Percentiles rank a stretch among this genome's conserved stretches.
Evolutionary conservation across 2,329 filamentous ascomycete genomes (phyloP).

Genomic region (Harringtonia lauricola): DNA sequence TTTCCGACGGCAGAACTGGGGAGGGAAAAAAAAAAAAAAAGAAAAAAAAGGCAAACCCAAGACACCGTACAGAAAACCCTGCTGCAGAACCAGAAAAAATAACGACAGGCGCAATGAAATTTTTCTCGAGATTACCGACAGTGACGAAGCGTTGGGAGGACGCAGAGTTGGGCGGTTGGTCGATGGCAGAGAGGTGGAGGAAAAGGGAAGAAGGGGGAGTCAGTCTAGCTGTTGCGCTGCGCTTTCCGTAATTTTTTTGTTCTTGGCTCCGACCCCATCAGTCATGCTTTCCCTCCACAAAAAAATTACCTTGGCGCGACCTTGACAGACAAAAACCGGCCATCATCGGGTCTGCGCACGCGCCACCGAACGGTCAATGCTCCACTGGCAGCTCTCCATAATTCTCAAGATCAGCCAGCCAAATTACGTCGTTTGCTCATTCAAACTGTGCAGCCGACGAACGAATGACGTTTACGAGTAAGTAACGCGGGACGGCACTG

Average conservation of each 20-base stretch:
- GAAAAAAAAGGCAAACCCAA: not conserved
- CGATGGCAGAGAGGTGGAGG: not conserved
- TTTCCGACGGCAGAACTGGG: too few species aligned
- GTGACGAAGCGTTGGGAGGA: too few species aligned
- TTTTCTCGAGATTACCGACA: too few species aligned
- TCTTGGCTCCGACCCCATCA: not conserved
- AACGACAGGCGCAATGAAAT: not conserved
- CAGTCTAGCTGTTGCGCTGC: not conserved
- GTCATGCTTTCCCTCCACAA: slow-evolving; percentile 1
- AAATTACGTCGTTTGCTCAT: too few species aligned
- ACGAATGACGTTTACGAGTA: too few species aligned
- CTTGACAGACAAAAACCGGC: not conserved
- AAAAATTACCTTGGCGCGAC: slow-evolving; percentile 1
- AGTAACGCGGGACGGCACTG: too few species aligned
- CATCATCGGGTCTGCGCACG: slow-evolving; percentile 1
- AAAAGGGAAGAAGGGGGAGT: not conserved
- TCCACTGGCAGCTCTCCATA: not conserved
- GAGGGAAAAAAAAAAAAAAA: not conserved
- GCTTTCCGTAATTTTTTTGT: not conserved
- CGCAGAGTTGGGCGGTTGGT: too few species aligned
- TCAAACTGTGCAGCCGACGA: too few species aligned
- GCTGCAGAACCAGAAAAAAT: not conserved
- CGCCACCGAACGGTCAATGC: not conserved
- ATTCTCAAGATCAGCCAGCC: too few species aligned
- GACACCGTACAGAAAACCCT: too few species aligned